Evolutionary conservation across 2,329 filamentous ascomycete genomes (phyloP).

Genomic region (Ramularia collo-cygni): DNA sequence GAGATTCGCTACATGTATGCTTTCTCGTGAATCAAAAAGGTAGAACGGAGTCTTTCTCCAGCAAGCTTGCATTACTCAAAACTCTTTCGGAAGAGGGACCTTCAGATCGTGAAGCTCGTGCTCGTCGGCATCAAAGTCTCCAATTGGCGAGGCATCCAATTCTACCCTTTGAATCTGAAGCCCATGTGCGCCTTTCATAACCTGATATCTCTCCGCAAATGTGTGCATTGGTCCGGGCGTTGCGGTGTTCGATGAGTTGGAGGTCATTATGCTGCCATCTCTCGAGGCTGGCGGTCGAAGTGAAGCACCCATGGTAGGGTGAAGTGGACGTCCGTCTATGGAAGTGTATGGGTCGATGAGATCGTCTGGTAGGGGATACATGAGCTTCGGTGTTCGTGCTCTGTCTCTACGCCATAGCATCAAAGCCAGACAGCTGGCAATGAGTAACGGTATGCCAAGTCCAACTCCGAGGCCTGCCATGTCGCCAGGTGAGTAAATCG

Average conservation of each 20-base stretch:
- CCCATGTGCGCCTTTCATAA: conserved; percentile 6
- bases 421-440: conserved; percentile 19
- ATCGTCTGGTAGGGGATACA: conserved; percentile 29
- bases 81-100: too few species aligned
- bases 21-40: too few species aligned
- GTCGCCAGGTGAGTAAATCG: conserved; percentile 19
- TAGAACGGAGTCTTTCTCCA: too few species aligned
- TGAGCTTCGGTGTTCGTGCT: conserved; percentile 21
- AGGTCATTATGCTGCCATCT: conserved; percentile 4
- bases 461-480: conserved; percentile 26
- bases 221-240: conserved; percentile 7
- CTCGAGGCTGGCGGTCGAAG: conserved; percentile 7
- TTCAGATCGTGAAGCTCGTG: too few species aligned
- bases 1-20: too few species aligned
- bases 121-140: not conserved
- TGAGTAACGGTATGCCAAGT: conserved; percentile 24
- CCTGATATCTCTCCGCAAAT: conserved; percentile 7
- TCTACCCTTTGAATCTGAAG: conserved; percentile 4
- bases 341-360: conserved; percentile 10
- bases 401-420: conserved; percentile 14
- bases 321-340: conserved; percentile 14
- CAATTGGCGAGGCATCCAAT: conserved; percentile 3
- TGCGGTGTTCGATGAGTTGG: not conserved
- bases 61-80: too few species aligned
- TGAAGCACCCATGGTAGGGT: conserved; percentile 4